Percentiles rank a stretch among this genome's conserved stretches.
These are phyloP conservation scores for Irpex lacteus DNA, from an alignment of 1,284 basidiomycete species.

Conservation along the genomic window DNA sequence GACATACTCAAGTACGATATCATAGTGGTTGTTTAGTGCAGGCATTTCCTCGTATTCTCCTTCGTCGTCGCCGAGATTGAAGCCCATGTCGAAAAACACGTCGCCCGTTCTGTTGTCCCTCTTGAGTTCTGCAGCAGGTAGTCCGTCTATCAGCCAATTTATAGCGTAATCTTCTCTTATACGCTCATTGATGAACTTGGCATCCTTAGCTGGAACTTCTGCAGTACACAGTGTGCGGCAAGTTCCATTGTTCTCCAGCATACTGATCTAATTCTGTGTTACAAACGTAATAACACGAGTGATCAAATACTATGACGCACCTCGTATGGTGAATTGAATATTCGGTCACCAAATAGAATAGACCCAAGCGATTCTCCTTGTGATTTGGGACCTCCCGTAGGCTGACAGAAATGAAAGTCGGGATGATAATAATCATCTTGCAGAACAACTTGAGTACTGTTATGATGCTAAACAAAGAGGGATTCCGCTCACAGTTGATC, in stretches of 20 bases:
- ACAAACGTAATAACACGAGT: background rate
- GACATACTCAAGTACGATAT: conserved; percentile 71
- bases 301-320: conserved; percentile 40
- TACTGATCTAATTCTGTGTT: conserved; percentile 55
- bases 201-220: conserved; percentile 67
- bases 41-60: conserved; percentile 53
- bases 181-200: conserved; percentile 88
- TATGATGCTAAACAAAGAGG: conserved; percentile 1
- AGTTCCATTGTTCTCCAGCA: conserved; percentile 69
- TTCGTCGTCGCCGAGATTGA: conserved; percentile 73
- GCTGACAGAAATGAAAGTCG: conserved; percentile 84
- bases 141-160: conserved; percentile 94
- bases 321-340: conserved; percentile 89
- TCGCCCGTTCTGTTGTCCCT: conserved; percentile 75
- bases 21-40: conserved; percentile 90
- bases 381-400: conserved; percentile 71
- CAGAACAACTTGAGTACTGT: conserved; percentile 16
- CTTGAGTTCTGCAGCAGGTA: conserved; percentile 93
- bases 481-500: conserved; percentile 59
- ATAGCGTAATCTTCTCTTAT: conserved; percentile 92
- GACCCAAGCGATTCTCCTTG: conserved; percentile 90
- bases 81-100: conserved; percentile 87
- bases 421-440: conserved; percentile 87
- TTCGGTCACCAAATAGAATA: conserved; percentile 94
- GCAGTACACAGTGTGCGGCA: conserved; percentile 77